phyloP scores from a whole-genome alignment of 2,329 filamentous ascomycete genomes.

The Fusarium concolor region DNA sequence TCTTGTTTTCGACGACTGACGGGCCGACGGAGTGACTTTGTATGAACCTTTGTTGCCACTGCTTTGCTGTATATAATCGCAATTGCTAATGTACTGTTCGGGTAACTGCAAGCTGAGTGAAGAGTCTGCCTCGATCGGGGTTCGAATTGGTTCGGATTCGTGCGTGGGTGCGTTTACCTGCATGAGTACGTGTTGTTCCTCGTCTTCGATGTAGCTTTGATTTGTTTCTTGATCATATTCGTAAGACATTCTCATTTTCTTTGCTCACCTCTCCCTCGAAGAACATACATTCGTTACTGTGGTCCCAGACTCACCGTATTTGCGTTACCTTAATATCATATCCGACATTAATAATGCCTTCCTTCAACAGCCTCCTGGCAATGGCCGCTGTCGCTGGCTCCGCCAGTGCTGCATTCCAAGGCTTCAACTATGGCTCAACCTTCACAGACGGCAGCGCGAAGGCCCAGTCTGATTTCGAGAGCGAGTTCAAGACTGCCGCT shows the following conservation, averaged over 20 bases:
- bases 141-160: constrained; percentile 13
- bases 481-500: constrained; percentile 75
- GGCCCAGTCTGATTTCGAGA: constrained; percentile 73
- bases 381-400: constrained; percentile 52
- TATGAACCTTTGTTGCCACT: constrained; percentile 23
- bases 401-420: constrained; percentile 60
- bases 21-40: constrained; percentile 18
- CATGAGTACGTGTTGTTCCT: constrained; percentile 21
- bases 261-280: neutral
- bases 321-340: neutral
- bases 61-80: neutral
- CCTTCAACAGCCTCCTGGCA: constrained; percentile 48
- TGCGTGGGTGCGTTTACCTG: constrained; percentile 27
- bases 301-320: constrained; percentile 1
- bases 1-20: too few relatives aligned
- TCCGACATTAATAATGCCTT: constrained; percentile 47
- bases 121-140: constrained; percentile 7
- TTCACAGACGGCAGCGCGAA: constrained; percentile 71
- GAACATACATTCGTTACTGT: constrained; percentile 34
- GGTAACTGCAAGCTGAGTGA: constrained; percentile 7
- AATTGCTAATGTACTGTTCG: constrained; percentile 5
- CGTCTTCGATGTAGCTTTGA: constrained; percentile 19
- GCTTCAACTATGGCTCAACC: constrained; percentile 79
- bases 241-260: constrained; percentile 1
- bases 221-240: constrained; percentile 5